A percentile compares a stretch with the other conserved stretches of the same genome.
Conservation (phyloP, 495 filamentous ascomycete species). For the Annulohypoxylon bovei region DNA sequence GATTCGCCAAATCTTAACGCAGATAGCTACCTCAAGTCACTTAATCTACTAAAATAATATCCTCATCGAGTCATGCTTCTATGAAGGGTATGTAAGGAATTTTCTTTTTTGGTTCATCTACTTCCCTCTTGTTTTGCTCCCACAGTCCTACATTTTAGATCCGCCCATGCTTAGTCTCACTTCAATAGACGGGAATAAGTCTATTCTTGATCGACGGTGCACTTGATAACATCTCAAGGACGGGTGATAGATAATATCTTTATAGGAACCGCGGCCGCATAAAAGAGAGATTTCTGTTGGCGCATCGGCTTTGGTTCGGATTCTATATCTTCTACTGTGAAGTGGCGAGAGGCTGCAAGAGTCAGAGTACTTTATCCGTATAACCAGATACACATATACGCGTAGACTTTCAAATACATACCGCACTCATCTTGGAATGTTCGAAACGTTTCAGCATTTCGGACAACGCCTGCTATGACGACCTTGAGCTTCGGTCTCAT, state of each 20-base stretch:
- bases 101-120: too few relatives aligned
- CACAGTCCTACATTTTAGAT: neutral
- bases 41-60: too few relatives aligned
- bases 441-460: conserved; percentile 51
- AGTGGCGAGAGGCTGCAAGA: conserved; percentile 47
- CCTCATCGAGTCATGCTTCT: too few relatives aligned
- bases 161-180: neutral
- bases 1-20: too few relatives aligned
- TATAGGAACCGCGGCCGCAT: conserved; percentile 63
- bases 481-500: conserved; percentile 44
- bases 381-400: neutral
- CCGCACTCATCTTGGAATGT: conserved; percentile 47
- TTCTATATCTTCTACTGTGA: conserved; percentile 54
- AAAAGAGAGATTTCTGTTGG: conserved; percentile 67
- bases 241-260: conserved; percentile 48
- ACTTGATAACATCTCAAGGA: neutral
- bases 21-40: too few relatives aligned
- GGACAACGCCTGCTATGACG: conserved; percentile 48
- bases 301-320: conserved; percentile 56
- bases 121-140: too few relatives aligned
- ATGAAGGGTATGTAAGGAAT: too few relatives aligned
- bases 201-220: neutral
- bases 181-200: neutral
- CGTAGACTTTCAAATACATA: conserved; percentile 32
- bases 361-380: neutral